Base-by-base conservation (phyloP, 2,329 filamentous ascomycete genomes). In the Beauveria medogensis region DNA sequence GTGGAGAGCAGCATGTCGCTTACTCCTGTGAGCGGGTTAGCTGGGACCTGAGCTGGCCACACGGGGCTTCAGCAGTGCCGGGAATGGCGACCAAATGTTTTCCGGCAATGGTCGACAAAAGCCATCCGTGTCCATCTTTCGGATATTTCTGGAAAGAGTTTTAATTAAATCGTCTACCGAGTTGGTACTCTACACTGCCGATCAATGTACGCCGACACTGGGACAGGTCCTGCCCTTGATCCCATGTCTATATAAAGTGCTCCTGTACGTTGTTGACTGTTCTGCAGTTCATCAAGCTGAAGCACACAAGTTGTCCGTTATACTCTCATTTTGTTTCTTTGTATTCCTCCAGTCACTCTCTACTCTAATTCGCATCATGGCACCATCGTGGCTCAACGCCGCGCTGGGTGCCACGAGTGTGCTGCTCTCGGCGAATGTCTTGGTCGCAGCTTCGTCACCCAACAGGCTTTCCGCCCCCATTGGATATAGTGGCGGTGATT, bases 371-470 rank as follows among this genome's bases (percentile, higher is more conserved):
- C 24, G 40, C 41, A 41, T 18, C 16, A 55, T 55, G 53, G 41
- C 41, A 6, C 41, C 53, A 18, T 46, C 53, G 41, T 55, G 53
- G 53, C 24, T 55, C 24, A 55, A 55, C 26, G 41, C 26, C 26
- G 53, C 53, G 40, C 53, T 55, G 40, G 53, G 53, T 34, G 53
- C 41, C 53, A 37, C 53, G 10, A 46, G 53, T 41, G 41, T 55
- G 44, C 40, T 55, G 41, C 53, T 55, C 18, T 55, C 53, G 16
- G 9, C n/a, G 18, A 26, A 46, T 37, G 40, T 24, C 16, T 41
- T 55, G 1, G 53, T 34, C 40, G 53, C 40, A 22, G 53, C 53
- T 24, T 55, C 53, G 10, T 55, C 53, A 41, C 40, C 40, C 18
- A 46, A 46, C 41, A 44, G 53, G 16, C 46, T 59, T 10, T 22